Evolutionary conservation across 2,329 filamentous ascomycete species (phyloP), one percentile per base, ranked within the genome.

Genomic region (Passalora sequoiae): DNA sequence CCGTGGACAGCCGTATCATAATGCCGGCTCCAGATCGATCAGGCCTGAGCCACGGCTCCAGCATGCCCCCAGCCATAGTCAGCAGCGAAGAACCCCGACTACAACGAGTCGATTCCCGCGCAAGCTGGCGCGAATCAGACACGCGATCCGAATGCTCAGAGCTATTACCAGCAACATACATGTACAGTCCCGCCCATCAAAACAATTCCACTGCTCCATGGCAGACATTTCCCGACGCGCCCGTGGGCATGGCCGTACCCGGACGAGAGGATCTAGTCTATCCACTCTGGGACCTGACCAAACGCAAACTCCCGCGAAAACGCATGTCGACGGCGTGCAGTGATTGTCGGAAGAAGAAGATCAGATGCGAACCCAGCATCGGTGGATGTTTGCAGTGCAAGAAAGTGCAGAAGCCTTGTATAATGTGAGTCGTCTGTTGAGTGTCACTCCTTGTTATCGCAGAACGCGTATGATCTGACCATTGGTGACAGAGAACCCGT

Each of bases 261-360:
- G 30, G 30, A 4, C 33, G 20, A 4, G 33, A 36, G 17, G 33
- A 36, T 4, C 20, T 36, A 4, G 31, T 33, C 19, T 36, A 36
- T 24, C 33, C 33, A 4, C 19, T 36, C 8, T 41, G 38, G 38
- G 38, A 31, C 12, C 7, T 41, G 38, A 41, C 38, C 16, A 41
- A 41, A 32, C 25, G 25, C 1, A 41, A 41, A 9, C 25, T 41
- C n/a, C 38, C 38, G 19, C 17, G 38, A 16, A 41, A 41, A 28
- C 38, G 38, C 20, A 28, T 41, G 20, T 30, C 38, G 13, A 41
- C 38, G 13, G 38, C 38, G 12, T 41, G 38, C 22, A 20, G n/a
- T 12, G 25, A 31, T 17, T 41, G 38, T 32, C 38, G 38, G 10
- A 24, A 41, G 38, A 41, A 41, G 38, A 41, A 41, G 28, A 31